phyloP scores from a whole-genome alignment of 306 rosid species.

The Medicago lupulina region DNA sequence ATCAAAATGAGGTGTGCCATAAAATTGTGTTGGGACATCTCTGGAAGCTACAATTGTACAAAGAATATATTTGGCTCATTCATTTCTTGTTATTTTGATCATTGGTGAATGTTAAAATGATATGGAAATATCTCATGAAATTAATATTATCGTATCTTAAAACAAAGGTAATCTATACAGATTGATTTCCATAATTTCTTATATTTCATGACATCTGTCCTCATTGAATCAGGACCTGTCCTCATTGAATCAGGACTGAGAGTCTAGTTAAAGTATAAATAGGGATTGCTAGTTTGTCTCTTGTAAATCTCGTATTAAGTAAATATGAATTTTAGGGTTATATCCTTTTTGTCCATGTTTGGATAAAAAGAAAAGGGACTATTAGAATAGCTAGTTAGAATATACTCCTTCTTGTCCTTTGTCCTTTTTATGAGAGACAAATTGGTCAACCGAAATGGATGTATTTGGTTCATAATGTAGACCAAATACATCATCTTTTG shows the following conservation, averaged over 20 bases:
- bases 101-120: neutral
- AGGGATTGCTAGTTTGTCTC: neutral
- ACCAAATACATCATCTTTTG: too few species aligned
- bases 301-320: neutral
- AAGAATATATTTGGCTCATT: constrained; percentile 7
- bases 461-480: too few species aligned
- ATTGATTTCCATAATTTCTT: neutral
- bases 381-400: constrained; percentile 11
- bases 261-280: constrained; percentile 8
- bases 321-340: constrained; percentile 7
- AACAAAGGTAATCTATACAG: neutral
- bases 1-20: constrained; percentile 2
- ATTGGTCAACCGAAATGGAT: too few species aligned
- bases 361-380: neutral
- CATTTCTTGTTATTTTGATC: constrained; percentile 21
- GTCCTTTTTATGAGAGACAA: too few species aligned
- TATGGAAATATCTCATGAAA: neutral
- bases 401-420: neutral
- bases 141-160: constrained; percentile 2
- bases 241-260: neutral
- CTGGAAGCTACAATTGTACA: neutral
- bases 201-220: neutral
- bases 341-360: constrained; percentile 6
- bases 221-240: too few species aligned
- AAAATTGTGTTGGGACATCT: constrained; percentile 5